A percentile compares a stretch with the other conserved stretches of the same genome.
phyloP scores from a whole-genome alignment of 371 early-diverging fungal species.

The Encephalitozoon cuniculi region DNA sequence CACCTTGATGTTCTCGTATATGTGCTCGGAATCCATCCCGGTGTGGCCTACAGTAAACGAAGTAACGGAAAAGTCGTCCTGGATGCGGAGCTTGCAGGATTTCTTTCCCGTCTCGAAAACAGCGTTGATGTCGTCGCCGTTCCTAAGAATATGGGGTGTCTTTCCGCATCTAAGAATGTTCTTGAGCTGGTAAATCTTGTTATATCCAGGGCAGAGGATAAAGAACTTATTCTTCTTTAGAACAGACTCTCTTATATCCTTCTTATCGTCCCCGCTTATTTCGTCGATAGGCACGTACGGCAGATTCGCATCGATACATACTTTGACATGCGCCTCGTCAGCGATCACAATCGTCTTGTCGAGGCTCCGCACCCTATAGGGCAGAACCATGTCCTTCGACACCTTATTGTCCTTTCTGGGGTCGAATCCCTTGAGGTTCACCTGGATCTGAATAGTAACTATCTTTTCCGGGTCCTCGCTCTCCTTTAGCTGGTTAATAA shows the following conservation, averaged over 20 bases:
- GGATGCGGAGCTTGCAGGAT: conserved; percentile 96
- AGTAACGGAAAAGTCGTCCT: conserved; percentile 92
- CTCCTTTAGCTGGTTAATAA: conserved; percentile 35
- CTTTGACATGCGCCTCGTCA: conserved; percentile 84
- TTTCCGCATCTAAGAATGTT: conserved; percentile 83
- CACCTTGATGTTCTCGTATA: conserved; percentile 88
- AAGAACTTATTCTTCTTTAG: conserved; percentile 82
- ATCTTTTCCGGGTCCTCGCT: conserved; percentile 30
- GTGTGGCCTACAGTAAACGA: conserved; percentile 93
- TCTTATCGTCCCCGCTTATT: conserved; percentile 96
- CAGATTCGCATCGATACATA: conserved; percentile 79
- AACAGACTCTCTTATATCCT: conserved; percentile 94
- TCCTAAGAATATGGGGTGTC: conserved; percentile 92
- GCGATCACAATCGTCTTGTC: conserved; percentile 85
- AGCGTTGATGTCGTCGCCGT: conserved; percentile 74
- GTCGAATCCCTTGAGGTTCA: conserved; percentile 97
- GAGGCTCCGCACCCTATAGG: conserved; percentile 78
- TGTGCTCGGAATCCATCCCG: conserved; percentile 81
- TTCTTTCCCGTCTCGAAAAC: conserved; percentile 84
- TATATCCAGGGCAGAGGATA: conserved; percentile 85
- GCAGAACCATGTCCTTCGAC: conserved; percentile 82
- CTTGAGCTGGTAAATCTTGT: conserved; percentile 92
- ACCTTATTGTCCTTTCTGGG: conserved; percentile 97
- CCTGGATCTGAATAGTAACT: conserved; percentile 90
- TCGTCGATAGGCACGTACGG: conserved; percentile 81